Percentiles rank a stretch among this genome's conserved stretches.
These are phyloP conservation scores for Aureoboletus auriporus DNA, from an alignment of 768 basidiomycete genomes.

Conservation along the genomic window DNA sequence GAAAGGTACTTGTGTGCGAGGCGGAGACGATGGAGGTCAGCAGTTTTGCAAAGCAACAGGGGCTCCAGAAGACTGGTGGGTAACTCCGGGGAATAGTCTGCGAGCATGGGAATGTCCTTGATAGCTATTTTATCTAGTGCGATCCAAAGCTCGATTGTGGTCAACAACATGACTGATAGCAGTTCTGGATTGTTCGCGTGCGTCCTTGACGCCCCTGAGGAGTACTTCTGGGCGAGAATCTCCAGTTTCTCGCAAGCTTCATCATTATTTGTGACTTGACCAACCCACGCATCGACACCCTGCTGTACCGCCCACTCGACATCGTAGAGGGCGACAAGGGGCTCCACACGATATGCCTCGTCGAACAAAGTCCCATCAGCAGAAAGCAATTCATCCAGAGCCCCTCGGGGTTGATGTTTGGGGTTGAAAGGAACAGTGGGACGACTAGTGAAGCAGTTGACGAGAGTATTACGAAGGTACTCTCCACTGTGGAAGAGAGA, in stretches of 20 bases:
- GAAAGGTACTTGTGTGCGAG: background rate
- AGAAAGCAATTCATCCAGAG: background rate
- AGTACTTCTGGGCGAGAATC: slow-evolving; percentile 16
- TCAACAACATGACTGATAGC: too few species aligned
- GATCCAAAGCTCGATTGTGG: too few species aligned
- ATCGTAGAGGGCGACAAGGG: slow-evolving; percentile 24
- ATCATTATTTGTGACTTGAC: background rate
- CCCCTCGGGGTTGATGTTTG: slow-evolving; percentile 1
- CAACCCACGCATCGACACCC: slow-evolving; percentile 31
- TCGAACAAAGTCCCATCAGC: slow-evolving; percentile 4
- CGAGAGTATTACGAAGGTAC: background rate
- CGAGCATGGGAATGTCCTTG: too few species aligned
- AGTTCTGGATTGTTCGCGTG: too few species aligned
- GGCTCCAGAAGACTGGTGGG: background rate
- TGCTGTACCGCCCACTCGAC: slow-evolving; percentile 25
- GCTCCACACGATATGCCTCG: slow-evolving; percentile 3
- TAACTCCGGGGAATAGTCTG: too few species aligned
- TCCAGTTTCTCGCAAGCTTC: background rate
- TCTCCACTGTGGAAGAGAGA: background rate
- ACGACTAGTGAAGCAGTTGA: background rate
- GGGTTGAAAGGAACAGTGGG: background rate
- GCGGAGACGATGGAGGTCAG: background rate
- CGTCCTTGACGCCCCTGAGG: slow-evolving; percentile 14
- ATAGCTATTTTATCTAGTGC: too few species aligned
- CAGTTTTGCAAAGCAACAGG: background rate